phyloP scores from a whole-genome alignment of 2,329 filamentous ascomycete species.

The Colletotrichum liaoningense region DNA sequence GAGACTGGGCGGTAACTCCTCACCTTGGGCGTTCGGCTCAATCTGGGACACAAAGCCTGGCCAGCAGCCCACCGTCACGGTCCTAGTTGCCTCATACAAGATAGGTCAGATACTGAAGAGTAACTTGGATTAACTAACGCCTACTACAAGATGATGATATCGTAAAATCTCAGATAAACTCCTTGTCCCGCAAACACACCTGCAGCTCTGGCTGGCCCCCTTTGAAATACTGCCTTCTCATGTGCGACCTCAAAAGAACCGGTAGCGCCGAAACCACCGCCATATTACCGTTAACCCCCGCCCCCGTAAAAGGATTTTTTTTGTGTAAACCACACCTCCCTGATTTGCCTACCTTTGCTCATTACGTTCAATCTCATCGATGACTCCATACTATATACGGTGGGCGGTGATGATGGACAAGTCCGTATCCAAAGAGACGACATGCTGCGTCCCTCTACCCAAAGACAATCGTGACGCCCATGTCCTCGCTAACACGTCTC shows the following conservation, averaged over 20 bases:
- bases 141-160: constrained; percentile 1
- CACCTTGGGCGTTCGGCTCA: no score
- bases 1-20: background rate
- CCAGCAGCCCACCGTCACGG: no score
- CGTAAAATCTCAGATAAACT: background rate
- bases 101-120: background rate
- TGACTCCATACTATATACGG: background rate
- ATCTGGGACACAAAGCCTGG: no score
- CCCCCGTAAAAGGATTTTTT: background rate
- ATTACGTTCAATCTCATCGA: constrained; percentile 4
- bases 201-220: background rate
- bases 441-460: constrained; percentile 53
- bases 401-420: background rate
- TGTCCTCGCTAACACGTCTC: constrained; percentile 67
- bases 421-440: background rate
- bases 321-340: constrained; percentile 23
- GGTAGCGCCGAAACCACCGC: constrained; percentile 9
- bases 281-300: background rate
- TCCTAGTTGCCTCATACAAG: no score
- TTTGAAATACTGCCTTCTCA: background rate
- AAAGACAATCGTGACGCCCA: constrained; percentile 70
- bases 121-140: background rate
- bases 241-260: background rate
- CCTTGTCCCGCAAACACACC: background rate
- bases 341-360: constrained; percentile 1